Evolutionary conservation across 164 flowering plant genomes (phyloP), one percentile per base, ranked within the genome.

Genomic region (Dillenia suffruticosa): DNA sequence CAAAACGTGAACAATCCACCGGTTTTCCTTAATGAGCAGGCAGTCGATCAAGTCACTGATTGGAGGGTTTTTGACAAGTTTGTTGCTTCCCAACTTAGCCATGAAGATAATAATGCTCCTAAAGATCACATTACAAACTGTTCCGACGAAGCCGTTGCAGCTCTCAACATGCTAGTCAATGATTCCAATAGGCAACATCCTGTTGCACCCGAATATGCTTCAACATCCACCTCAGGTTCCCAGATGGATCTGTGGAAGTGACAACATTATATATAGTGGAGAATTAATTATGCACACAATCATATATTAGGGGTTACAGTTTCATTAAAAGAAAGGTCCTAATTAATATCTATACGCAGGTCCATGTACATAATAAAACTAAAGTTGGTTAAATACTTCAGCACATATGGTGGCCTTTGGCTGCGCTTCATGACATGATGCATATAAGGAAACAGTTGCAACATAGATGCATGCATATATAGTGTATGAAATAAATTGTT

Each of bases 51-150:
- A 72, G 84, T 81, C 57, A 86, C 93, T 0, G 95, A 92, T 59
- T 92, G 97, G 97, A 55, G 94, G 54, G 84, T 84, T 19, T 88
- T 92, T 40, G 92, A 89, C 70, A 92, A 92, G 66, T 92, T 87
- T 68, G 97, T 92, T 49, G 96, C 97, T 2, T 87, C 97, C 57
- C 97, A 92, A 67, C 85, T 92, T 9, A 88, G 93, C 72, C 84
- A 84, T 6, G 76, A 66, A 4, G 92, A 79, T 17, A 59, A 78
- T 49, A 73, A 73, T 61, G 76, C 69, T 47, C 49, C 82, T 8
- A 83, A 81, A 64, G 87, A 76, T 56, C n/a, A 69, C 56, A 32
- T 32, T 32, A 6, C 40, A 32, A 70, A 66, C 51, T 80, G 68
- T 67, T 63, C 77, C 14, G 71, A 66, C 66, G 67, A 72, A 58